Conservation (phyloP, 352 stramenopile species). For the Detonula confervacea region DNA sequence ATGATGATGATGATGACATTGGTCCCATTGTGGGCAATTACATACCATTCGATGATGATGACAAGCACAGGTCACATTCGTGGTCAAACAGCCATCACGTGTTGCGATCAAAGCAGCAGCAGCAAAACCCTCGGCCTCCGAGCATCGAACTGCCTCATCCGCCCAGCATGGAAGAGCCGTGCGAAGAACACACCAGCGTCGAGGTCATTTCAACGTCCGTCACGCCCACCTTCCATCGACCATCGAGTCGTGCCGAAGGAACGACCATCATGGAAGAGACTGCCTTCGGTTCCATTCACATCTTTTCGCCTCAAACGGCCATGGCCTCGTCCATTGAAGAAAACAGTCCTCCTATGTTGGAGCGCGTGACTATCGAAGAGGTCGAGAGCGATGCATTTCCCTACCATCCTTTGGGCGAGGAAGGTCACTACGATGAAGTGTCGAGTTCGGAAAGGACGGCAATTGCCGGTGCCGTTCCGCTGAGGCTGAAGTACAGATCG, state of each 20-base stretch:
- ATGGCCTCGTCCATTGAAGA: constrained; percentile 15
- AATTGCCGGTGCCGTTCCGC: background rate
- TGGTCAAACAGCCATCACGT: no score
- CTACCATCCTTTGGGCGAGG: constrained; percentile 23
- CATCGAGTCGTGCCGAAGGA: constrained; percentile 1
- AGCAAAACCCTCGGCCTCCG: background rate
- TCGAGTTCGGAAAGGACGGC: background rate
- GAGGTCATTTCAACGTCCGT: constrained; percentile 13
- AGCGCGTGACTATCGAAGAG: constrained; percentile 8
- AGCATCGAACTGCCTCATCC: background rate
- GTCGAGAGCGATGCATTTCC: constrained; percentile 11
- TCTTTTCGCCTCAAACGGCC: constrained; percentile 12
- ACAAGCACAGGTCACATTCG: background rate
- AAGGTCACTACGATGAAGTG: background rate
- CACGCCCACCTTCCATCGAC: constrained; percentile 6
- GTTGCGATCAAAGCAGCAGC: no score
- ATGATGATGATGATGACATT: constrained; percentile 34
- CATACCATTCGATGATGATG: constrained; percentile 19
- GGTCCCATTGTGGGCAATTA: constrained; percentile 29
- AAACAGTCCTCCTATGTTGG: constrained; percentile 26
- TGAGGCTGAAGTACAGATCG: constrained; percentile 26
- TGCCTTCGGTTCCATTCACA: background rate
- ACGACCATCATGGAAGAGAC: constrained; percentile 9
- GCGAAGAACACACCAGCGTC: constrained; percentile 18
- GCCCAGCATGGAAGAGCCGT: background rate